phyloP scores from a whole-genome alignment of 192 early-diverging fungal genomes.

The Backusella macrospora region DNA sequence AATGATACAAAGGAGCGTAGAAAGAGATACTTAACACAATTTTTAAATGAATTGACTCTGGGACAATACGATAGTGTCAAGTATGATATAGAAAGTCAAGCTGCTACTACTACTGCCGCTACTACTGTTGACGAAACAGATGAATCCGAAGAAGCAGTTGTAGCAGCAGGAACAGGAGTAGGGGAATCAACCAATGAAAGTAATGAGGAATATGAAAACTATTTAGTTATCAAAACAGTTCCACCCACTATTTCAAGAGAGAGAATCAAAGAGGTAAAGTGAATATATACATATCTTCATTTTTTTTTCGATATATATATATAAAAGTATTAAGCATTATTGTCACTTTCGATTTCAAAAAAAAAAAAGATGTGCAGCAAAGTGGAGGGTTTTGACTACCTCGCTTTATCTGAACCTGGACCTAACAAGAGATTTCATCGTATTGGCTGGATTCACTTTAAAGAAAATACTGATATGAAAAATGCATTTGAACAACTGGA shows the following conservation, averaged over 20 bases:
- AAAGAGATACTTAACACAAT: conserved; percentile 55
- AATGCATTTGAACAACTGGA: conserved; percentile 65
- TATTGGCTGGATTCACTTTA: conserved; percentile 95
- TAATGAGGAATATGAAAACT: conserved; percentile 30
- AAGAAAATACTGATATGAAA: conserved; percentile 82
- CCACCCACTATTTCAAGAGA: conserved; percentile 68
- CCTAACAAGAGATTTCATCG: conserved; percentile 83
- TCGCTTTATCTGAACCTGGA: conserved; percentile 86
- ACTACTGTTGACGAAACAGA: background rate
- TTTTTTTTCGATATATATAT: background rate
- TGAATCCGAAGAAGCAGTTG: conserved; percentile 25
- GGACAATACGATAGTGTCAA: conserved; percentile 68
- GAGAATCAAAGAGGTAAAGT: conserved; percentile 62
- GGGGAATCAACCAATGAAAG: background rate
- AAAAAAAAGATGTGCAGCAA: conserved; percentile 59
- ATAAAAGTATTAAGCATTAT: background rate
- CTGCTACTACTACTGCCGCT: background rate
- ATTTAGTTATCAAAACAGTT: conserved; percentile 82
- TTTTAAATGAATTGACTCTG: conserved; percentile 63
- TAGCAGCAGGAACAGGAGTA: conserved; percentile 17
- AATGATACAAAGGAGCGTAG: conserved; percentile 60
- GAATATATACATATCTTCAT: background rate
- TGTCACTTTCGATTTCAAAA: background rate
- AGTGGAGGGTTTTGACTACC: conserved; percentile 79
- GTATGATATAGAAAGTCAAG: conserved; percentile 55